A percentile compares a stretch with the other conserved stretches of the same genome.
These are phyloP conservation scores for Aspergillus hortae DNA, from an alignment of 2,329 filamentous ascomycete species.

Conservation along the genomic window DNA sequence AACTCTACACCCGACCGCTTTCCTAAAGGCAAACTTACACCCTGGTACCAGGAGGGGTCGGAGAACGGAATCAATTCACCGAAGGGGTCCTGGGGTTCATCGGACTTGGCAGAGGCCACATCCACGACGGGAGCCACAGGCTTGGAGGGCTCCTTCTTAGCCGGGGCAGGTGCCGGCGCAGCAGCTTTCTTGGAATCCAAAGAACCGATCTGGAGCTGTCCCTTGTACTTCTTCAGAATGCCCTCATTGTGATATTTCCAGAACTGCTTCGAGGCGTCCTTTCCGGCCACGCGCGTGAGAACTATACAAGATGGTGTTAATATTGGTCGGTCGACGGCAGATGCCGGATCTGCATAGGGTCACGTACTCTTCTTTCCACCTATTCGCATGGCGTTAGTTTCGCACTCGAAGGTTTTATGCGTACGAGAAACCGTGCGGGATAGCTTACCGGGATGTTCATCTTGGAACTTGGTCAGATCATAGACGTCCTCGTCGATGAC, in stretches of 20 bases:
- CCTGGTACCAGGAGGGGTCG: slow-evolving; percentile 93
- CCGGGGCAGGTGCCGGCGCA: slow-evolving; percentile 45
- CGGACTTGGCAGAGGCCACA: slow-evolving; percentile 49
- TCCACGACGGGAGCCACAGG: slow-evolving; percentile 50
- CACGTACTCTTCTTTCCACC: slow-evolving; percentile 69
- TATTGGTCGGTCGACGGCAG: not conserved
- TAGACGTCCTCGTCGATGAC: slow-evolving; percentile 94
- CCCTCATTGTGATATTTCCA: slow-evolving; percentile 63
- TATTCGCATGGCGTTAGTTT: slow-evolving; percentile 16
- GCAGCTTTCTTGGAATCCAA: slow-evolving; percentile 78
- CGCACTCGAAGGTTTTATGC: not conserved
- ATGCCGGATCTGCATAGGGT: not conserved
- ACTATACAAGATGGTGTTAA: slow-evolving; percentile 42
- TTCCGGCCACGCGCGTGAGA: slow-evolving; percentile 62
- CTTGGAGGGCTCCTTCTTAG: slow-evolving; percentile 51
- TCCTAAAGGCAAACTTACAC: slow-evolving; percentile 55
- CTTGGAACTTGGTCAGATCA: slow-evolving; percentile 84
- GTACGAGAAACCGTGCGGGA: not conserved
- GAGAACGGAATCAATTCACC: slow-evolving; percentile 86
- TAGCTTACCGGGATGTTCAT: slow-evolving; percentile 66
- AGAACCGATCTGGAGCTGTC: slow-evolving; percentile 62
- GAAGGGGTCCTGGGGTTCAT: slow-evolving; percentile 76
- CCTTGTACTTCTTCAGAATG: slow-evolving; percentile 61
- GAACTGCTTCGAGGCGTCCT: slow-evolving; percentile 66
- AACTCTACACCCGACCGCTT: not conserved